Evolutionary conservation across 2,329 filamentous ascomycete genomes (phyloP), one percentile per base, ranked within the genome.

Genomic region (Calonectria crousiana): DNA sequence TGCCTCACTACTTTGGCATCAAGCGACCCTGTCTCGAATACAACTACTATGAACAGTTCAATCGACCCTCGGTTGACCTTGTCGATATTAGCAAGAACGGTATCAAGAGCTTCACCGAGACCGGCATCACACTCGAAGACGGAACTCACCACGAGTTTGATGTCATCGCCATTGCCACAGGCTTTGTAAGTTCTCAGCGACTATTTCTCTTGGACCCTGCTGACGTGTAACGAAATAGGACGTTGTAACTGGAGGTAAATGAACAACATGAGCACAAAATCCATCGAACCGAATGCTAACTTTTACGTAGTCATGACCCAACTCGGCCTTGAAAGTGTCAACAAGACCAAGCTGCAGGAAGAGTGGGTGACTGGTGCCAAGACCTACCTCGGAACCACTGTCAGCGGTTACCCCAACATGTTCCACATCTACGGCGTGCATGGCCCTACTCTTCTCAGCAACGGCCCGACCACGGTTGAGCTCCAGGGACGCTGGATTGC

Each of bases 401-500:
- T 87, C 41, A 78, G 79, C 65, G 86, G 85, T 18, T 89, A 86
- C 67, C 88, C 88, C 44, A 89, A 89, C 78, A 88, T 89, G 86
- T 89, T 89, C 81, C 84, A 87, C 76, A 83, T 89, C 67, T 92
- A 91, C 78, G 90, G 90, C 0, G 84, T 87, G 0, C 90, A 92
- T 23, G 89, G 85, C 0, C 90, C 90, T 0, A 91, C 90, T 0
- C 85, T 89, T 0, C 83, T 92, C 6, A 82, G 85, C 78, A 93
- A 92, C 77, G 91, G 90, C 0, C 91, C 91, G 0, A 86, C 87
- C 0, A 87, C 84, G 1, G 86, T 89, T 8, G 89, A 92, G 75
- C 78, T 90, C 1, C 91, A 93, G 77, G 90, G 89, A 3, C 84
- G 89, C 0, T 92, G 89, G 89, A 88, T 92, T 69, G 84, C 85